Conservation (phyloP, 2,329 filamentous ascomycete genomes). For the Atkinsonella texensis region DNA sequence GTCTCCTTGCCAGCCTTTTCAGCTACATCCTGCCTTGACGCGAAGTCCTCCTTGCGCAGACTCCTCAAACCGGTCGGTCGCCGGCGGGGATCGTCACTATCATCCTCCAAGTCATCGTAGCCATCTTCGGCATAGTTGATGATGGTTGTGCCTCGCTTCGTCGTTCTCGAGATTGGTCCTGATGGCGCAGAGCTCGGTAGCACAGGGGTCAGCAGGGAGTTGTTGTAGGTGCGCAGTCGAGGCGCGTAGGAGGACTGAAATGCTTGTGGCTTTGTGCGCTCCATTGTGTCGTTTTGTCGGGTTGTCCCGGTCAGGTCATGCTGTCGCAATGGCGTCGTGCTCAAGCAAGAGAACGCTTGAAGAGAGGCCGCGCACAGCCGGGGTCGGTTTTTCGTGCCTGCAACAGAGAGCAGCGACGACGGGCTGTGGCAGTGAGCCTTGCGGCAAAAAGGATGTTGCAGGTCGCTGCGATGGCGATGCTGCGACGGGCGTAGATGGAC, state of each 20-base stretch:
- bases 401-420: background rate
- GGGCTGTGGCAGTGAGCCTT: background rate
- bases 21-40: slow-evolving; percentile 47
- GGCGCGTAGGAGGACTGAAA: slow-evolving; percentile 89
- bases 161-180: slow-evolving; percentile 66
- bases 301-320: slow-evolving; percentile 19
- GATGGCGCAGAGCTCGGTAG: slow-evolving; percentile 52
- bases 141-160: slow-evolving; percentile 89
- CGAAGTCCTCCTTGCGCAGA: slow-evolving; percentile 62
- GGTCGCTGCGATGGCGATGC: background rate
- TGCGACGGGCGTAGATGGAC: background rate
- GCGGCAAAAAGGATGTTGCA: background rate
- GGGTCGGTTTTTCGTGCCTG: background rate
- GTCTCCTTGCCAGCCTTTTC: slow-evolving; percentile 81
- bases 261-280: slow-evolving; percentile 56
- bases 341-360: background rate
- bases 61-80: slow-evolving; percentile 77
- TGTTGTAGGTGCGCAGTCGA: slow-evolving; percentile 78
- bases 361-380: background rate
- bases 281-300: slow-evolving; percentile 28
- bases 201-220: slow-evolving; percentile 79
- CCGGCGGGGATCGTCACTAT: slow-evolving; percentile 64
- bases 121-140: slow-evolving; percentile 98
- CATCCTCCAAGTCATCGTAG: slow-evolving; percentile 66
- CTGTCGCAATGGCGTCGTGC: slow-evolving; percentile 8